A percentile compares a stretch with the other conserved stretches of the same genome.
These are phyloP conservation scores for Candida nanaspora DNA, from an alignment of 805 yeast genomes.

Conservation along the genomic window DNA sequence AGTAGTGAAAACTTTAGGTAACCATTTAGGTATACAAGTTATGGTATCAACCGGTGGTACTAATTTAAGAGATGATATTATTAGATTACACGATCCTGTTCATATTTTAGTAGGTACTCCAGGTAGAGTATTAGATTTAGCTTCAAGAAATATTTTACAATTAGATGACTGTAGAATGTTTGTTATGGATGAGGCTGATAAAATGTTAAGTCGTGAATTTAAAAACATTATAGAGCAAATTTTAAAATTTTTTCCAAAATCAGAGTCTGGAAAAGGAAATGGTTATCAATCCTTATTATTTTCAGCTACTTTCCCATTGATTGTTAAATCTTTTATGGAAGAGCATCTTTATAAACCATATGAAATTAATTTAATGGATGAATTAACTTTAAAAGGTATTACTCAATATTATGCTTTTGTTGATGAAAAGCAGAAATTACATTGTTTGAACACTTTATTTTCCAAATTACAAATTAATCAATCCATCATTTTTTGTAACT, in stretches of 20 bases:
- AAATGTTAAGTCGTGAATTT: conserved; percentile 88
- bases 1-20: conserved; percentile 92
- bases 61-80: conserved; percentile 83
- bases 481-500: conserved; percentile 94
- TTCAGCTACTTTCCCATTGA: conserved; percentile 93
- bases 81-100: conserved; percentile 87
- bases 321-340: conserved; percentile 90
- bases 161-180: conserved; percentile 80
- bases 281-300: conserved; percentile 80
- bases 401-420: conserved; percentile 98
- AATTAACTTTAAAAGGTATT: conserved; percentile 90
- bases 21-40: conserved; percentile 84
- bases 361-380: conserved; percentile 97
- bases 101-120: conserved; percentile 97
- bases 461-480: conserved; percentile 94
- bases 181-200: conserved; percentile 98
- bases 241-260: conserved; percentile 65
- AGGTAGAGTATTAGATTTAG: conserved; percentile 93
- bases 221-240: conserved; percentile 82
- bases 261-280: conserved; percentile 25
- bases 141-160: conserved; percentile 81
- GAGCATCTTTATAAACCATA: conserved; percentile 84
- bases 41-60: conserved; percentile 99
- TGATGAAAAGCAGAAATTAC: conserved; percentile 92
- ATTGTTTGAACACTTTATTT: conserved; percentile 90